These are phyloP conservation scores for Pelargonium cotyledonis DNA, from an alignment of 441 rosid species.

Conservation along the genomic window DNA sequence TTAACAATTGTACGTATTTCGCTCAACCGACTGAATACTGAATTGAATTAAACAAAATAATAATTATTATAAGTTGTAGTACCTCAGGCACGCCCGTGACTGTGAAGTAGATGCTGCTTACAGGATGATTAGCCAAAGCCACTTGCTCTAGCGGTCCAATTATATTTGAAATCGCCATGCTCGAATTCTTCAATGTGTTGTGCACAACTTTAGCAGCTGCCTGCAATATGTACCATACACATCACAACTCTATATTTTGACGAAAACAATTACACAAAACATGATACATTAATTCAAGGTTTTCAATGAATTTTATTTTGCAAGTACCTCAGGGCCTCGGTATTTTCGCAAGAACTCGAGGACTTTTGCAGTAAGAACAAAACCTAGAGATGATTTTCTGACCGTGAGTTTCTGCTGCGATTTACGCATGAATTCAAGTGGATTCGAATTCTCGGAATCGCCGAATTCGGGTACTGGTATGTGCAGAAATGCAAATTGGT, in stretches of 20 bases:
- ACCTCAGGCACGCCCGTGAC: conserved; percentile 39
- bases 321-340: conserved; percentile 34
- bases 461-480: conserved; percentile 28
- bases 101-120: conserved; percentile 38
- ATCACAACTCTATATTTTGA: background rate
- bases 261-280: background rate
- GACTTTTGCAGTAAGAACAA: conserved; percentile 27
- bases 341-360: conserved; percentile 29
- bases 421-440: conserved; percentile 32
- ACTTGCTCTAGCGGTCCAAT: conserved; percentile 40
- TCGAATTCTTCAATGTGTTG: conserved; percentile 28
- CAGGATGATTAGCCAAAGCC: conserved; percentile 38
- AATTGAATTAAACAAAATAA: background rate
- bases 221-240: conserved; percentile 11
- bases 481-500: conserved; percentile 32
- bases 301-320: background rate
- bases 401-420: conserved; percentile 25
- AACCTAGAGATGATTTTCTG: conserved; percentile 28
- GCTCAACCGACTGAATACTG: background rate
- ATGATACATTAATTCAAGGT: no score
- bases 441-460: conserved; percentile 15
- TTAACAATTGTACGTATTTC: no score
- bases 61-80: background rate
- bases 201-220: conserved; percentile 27
- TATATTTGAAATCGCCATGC: conserved; percentile 34